Evolutionary conservation across 176 grass and related monocot genomes (phyloP).

Genomic region (Dactylis glomerata): DNA sequence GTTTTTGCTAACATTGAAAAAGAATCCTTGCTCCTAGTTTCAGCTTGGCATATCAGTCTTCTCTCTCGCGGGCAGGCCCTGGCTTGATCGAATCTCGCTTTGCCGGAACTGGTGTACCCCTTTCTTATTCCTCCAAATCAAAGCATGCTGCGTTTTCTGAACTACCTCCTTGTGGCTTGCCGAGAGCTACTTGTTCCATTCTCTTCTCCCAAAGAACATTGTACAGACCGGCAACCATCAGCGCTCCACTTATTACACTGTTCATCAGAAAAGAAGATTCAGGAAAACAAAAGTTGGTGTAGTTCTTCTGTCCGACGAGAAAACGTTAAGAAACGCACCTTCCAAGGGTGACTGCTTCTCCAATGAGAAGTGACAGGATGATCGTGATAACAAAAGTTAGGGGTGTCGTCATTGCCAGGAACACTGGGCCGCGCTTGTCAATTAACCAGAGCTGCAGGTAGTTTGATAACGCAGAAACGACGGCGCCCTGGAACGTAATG

Average conservation of each 20-base stretch:
- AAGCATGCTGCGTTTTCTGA: background rate
- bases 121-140: constrained; percentile 29
- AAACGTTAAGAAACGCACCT: constrained; percentile 22
- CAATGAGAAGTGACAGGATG: constrained; percentile 32
- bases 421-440: constrained; percentile 43
- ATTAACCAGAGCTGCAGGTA: constrained; percentile 52
- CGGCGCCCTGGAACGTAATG: constrained; percentile 23
- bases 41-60: background rate
- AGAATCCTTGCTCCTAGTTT: background rate
- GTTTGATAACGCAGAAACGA: constrained; percentile 21
- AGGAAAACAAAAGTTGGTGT: background rate
- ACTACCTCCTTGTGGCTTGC: background rate
- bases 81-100: background rate
- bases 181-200: constrained; percentile 25
- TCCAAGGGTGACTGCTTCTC: constrained; percentile 44
- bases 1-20: background rate
- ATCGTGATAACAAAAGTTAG: constrained; percentile 43
- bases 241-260: constrained; percentile 41
- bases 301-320: background rate
- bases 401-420: constrained; percentile 39
- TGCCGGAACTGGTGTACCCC: background rate
- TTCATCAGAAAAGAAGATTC: background rate
- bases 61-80: background rate
- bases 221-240: constrained; percentile 52
- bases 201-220: constrained; percentile 47